A percentile compares a stretch with the other conserved stretches of the same genome.
phyloP scores from a whole-genome alignment of 1,139 yeast genomes.

The Hyphopichia burtonii region DNA sequence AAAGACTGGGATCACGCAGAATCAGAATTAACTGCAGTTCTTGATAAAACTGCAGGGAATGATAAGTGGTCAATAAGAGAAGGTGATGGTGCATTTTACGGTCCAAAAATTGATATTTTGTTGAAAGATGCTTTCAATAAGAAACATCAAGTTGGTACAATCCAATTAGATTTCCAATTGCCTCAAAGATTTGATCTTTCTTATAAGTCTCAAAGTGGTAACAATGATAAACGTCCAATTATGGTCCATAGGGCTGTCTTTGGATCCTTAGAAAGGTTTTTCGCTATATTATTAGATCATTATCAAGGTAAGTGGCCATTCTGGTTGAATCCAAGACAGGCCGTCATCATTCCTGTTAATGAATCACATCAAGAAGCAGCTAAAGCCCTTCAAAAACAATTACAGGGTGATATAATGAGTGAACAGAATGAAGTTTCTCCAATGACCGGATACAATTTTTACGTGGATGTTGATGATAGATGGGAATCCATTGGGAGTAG shows the following conservation, averaged over 20 bases:
- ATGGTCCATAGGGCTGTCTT: slow-evolving; percentile 94
- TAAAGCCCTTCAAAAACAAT: slow-evolving; percentile 38
- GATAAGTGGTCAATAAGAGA: slow-evolving; percentile 72
- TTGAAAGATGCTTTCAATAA: slow-evolving; percentile 81
- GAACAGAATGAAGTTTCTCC: slow-evolving; percentile 39
- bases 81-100: slow-evolving; percentile 98
- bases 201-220: slow-evolving; percentile 54
- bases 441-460: slow-evolving; percentile 61
- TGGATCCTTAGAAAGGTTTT: slow-evolving; percentile 90
- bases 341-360: slow-evolving; percentile 79
- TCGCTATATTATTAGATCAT: slow-evolving; percentile 88
- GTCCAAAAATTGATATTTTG: slow-evolving; percentile 90
- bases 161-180: slow-evolving; percentile 92
- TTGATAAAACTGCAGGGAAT: slow-evolving; percentile 53
- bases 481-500: slow-evolving; percentile 78
- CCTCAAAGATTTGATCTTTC: slow-evolving; percentile 80
- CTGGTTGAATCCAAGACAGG: slow-evolving; percentile 96
- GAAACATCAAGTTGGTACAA: slow-evolving; percentile 92
- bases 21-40: slow-evolving; percentile 60
- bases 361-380: slow-evolving; percentile 57
- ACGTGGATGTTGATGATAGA: slow-evolving; percentile 74
- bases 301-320: slow-evolving; percentile 97
- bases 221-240: slow-evolving; percentile 66
- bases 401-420: slow-evolving; percentile 50
- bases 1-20: slow-evolving; percentile 89